A percentile compares a stretch with the other conserved stretches of the same genome.
Conservation (phyloP, 2,329 filamentous ascomycete genomes). For the Myriosclerotinia curreyana region DNA sequence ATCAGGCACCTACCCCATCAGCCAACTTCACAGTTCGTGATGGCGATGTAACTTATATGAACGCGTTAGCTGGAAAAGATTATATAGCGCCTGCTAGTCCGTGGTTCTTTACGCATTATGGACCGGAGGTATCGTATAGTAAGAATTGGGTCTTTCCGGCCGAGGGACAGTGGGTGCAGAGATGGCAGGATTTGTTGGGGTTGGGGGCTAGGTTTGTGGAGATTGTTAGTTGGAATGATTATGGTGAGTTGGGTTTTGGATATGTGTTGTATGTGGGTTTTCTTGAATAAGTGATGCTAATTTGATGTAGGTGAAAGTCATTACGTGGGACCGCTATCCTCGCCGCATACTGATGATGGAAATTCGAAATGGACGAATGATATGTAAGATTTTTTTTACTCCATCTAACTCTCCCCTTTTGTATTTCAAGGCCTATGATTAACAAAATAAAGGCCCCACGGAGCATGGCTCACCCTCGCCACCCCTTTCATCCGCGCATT, state of each 20-base stretch:
- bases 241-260: conserved; percentile 5
- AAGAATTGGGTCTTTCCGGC: conserved; percentile 22
- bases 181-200: conserved; percentile 9
- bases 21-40: conserved; percentile 2
- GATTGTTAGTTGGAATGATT: conserved; percentile 22
- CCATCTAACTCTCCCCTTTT: rapidly evolving
- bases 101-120: conserved; percentile 21
- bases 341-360: conserved; percentile 17
- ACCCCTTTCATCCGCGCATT: conserved; percentile 17
- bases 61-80: background rate
- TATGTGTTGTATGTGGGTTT: too few species aligned
- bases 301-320: conserved; percentile 14
- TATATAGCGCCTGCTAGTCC: conserved; percentile 18
- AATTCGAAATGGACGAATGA: conserved; percentile 21
- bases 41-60: conserved; percentile 11
- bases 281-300: too few species aligned
- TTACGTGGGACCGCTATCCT: conserved; percentile 17
- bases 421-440: background rate
- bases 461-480: conserved; percentile 14
- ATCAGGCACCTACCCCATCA: conserved; percentile 2
- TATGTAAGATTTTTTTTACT: background rate
- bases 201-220: conserved; percentile 4
- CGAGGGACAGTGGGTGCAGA: conserved; percentile 6
- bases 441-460: conserved; percentile 7
- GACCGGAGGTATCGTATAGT: conserved; percentile 15